Conservation (phyloP, 2,329 filamentous ascomycete genomes). For the Aspergillus sp. region DNA sequence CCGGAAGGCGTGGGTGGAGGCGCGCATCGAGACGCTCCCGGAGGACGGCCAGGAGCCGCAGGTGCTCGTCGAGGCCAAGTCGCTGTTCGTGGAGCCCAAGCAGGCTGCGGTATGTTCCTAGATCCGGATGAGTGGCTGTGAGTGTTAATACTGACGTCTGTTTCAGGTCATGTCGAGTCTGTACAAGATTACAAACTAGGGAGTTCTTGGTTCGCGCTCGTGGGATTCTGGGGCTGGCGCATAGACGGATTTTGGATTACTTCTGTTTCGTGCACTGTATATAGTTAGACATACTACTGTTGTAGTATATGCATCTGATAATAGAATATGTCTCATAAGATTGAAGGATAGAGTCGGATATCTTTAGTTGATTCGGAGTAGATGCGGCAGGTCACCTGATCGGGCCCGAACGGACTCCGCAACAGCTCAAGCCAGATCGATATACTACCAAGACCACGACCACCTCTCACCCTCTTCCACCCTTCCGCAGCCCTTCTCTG, state of each 20-base stretch:
- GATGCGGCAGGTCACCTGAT: neutral
- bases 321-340: neutral
- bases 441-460: neutral
- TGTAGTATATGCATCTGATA: neutral
- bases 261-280: neutral
- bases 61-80: constrained; percentile 77
- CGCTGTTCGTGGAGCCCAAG: constrained; percentile 84
- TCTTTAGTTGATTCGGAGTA: neutral
- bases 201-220: neutral
- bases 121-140: neutral
- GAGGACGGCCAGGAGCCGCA: constrained; percentile 61
- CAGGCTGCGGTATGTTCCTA: constrained; percentile 66
- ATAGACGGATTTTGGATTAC: constrained; percentile 5
- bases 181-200: constrained; percentile 19
- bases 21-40: constrained; percentile 76
- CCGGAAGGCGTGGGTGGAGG: constrained; percentile 91
- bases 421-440: neutral
- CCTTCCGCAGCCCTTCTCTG: neutral
- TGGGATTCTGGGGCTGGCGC: constrained; percentile 6
- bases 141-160: neutral
- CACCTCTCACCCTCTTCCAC: constrained; percentile 5
- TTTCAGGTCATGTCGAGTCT: constrained; percentile 23
- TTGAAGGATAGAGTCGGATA: too few species aligned
- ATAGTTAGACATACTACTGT: neutral
- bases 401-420: constrained; percentile 11